phyloP scores from a whole-genome alignment of 192 early-diverging fungal genomes.

The Glomus cerebriforme region DNA sequence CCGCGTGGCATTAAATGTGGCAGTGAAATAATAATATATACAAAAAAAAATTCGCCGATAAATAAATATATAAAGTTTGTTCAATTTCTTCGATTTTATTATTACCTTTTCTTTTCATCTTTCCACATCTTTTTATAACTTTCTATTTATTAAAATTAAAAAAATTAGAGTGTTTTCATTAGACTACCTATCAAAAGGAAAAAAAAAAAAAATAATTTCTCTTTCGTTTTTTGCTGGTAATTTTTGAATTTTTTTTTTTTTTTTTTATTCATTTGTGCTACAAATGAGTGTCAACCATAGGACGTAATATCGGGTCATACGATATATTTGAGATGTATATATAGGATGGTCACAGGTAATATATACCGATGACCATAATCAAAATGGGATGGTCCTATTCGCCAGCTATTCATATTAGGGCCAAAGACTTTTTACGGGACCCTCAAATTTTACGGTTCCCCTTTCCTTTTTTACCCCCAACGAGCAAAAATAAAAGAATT shows the following conservation, averaged over 20 bases:
- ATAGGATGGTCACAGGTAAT: background rate
- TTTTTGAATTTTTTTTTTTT: background rate
- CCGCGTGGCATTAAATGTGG: too few relatives aligned
- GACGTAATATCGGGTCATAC: background rate
- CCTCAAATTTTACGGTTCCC: conserved; percentile 5
- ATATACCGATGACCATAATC: background rate
- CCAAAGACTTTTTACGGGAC: background rate
- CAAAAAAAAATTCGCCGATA: too few relatives aligned
- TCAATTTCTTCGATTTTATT: too few relatives aligned
- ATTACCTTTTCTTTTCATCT: too few relatives aligned
- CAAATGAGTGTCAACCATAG: background rate
- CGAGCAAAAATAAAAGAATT: conserved; percentile 12
- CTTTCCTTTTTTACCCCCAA: conserved; percentile 1
- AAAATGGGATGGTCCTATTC: background rate
- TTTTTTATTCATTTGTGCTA: background rate
- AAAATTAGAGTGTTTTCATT: too few relatives aligned
- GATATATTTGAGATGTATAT: background rate
- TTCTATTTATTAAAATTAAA: too few relatives aligned
- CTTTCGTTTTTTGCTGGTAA: too few relatives aligned
- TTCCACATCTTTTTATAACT: too few relatives aligned
- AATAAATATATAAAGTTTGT: too few relatives aligned
- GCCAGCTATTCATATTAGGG: background rate
- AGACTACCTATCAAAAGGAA: too few relatives aligned
- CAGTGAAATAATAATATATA: too few relatives aligned
- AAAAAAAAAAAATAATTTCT: too few relatives aligned